These are phyloP conservation scores for Podospora sp. DNA, from an alignment of 495 filamentous ascomycete genomes.

Conservation along the genomic window DNA sequence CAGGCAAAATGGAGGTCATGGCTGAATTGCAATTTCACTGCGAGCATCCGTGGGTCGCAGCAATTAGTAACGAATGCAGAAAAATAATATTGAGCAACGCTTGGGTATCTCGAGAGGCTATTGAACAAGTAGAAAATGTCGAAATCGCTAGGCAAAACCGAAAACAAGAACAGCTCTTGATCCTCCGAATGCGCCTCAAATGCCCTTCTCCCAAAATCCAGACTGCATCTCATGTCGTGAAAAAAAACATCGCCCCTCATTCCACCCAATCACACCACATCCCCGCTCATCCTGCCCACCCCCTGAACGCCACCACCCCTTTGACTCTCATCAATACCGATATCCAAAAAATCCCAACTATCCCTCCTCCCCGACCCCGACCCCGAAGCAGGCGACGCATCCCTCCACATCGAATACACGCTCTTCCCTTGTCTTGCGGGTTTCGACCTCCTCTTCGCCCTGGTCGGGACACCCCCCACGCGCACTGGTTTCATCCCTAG, in stretches of 20 bases:
- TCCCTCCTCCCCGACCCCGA: constrained; percentile 1
- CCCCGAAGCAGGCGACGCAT: not conserved
- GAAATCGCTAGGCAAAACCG: not conserved
- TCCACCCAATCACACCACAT: no score
- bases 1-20: not conserved
- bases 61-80: no score
- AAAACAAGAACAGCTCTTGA: no score
- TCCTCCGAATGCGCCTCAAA: no score
- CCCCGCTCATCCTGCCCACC: no score
- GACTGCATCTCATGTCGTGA: no score
- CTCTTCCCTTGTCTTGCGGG: not conserved
- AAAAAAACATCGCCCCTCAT: no score
- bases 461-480: not conserved
- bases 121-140: not conserved
- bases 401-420: not conserved
- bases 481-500: no score
- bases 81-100: not conserved
- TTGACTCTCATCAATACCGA: constrained; percentile 16
- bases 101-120: not conserved
- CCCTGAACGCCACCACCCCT: not conserved
- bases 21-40: not conserved
- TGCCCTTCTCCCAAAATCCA: no score
- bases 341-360: constrained; percentile 30
- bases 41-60: no score
- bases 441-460: not conserved